These are phyloP conservation scores for Delphinella strobiligena DNA, from an alignment of 2,329 filamentous ascomycete genomes.

Conservation along the genomic window DNA sequence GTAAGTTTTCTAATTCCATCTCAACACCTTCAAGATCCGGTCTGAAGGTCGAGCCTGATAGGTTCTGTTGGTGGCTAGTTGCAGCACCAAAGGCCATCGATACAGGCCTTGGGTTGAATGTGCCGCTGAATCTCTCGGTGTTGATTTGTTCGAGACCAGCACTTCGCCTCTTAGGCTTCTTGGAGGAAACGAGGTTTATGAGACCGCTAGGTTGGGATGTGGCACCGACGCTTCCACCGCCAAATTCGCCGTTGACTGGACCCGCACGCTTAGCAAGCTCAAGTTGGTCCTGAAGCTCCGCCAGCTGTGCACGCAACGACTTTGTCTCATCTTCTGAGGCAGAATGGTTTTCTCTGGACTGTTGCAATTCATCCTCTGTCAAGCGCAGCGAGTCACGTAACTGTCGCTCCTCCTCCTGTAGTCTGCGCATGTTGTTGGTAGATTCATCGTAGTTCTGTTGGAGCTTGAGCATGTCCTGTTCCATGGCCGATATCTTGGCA, in stretches of 20 bases:
- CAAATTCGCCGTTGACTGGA: slow-evolving; percentile 56
- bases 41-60: slow-evolving; percentile 65
- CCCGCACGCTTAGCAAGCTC: slow-evolving; percentile 70
- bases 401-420: slow-evolving; percentile 87
- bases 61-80: slow-evolving; percentile 54
- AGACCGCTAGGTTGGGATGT: slow-evolving; percentile 56
- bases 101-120: slow-evolving; percentile 88
- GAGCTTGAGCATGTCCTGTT: slow-evolving; percentile 88
- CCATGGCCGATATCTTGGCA: slow-evolving; percentile 79
- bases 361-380: slow-evolving; percentile 71
- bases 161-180: slow-evolving; percentile 92
- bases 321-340: slow-evolving; percentile 76
- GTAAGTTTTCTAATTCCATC: slow-evolving; percentile 81
- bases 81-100: slow-evolving; percentile 76
- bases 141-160: slow-evolving; percentile 77
- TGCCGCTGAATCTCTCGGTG: slow-evolving; percentile 77
- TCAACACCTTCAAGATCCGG: slow-evolving; percentile 83
- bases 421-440: slow-evolving; percentile 74
- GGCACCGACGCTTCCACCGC: slow-evolving; percentile 40
- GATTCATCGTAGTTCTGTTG: slow-evolving; percentile 86
- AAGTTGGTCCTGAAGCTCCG: slow-evolving; percentile 83
- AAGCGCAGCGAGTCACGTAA: slow-evolving; percentile 70
- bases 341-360: slow-evolving; percentile 60
- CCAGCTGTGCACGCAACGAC: slow-evolving; percentile 74
- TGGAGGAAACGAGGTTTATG: slow-evolving; percentile 92